Base-by-base conservation (phyloP, 108 stramenopile species). In the Skeletonema marinoi region DNA sequence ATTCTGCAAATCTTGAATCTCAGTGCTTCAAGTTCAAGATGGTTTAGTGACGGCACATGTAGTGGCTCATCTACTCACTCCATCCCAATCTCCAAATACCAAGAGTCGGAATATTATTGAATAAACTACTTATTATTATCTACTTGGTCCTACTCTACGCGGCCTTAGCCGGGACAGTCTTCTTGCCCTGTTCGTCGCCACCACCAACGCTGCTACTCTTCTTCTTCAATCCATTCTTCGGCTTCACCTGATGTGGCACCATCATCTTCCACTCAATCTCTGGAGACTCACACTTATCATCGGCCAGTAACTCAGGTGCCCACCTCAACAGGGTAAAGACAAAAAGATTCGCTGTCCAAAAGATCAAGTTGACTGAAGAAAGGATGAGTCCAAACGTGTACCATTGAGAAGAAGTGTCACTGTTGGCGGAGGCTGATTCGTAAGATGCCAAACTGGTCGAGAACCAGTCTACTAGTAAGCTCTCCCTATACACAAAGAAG, bases 401-500 rank as follows among this genome's bases (percentile, higher is more conserved):
- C 62, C 62, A 63, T n/a, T 17, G n/a, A 4, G 62, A 63, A 31
- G 32, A n/a, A 21, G 38, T 11, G 60, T 25, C 25, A 25, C 31
- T 11, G 11, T 11, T 32, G 38, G 30, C 6, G 32, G 62, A 63
- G 13, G 60, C 60, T 11, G 46, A 4, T n/a, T n/a, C 46, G 7
- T 36, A 7, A n/a, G 32, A 39, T 30, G 29, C 29, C 38, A 63
- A 36, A 16, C 38, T 39, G 29, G 32, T 31, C 19, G 38, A 39
- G 60, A 71, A 71, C 58, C 70, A 71, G 4, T 71, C 70, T 25
- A 32, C 12, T 19, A 61, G 19, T 3, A 71, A 17, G 41, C 56
- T 60, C n/a, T 35, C 19, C 12, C 70, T 39, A 19, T 71, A 71
- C 7, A 71, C 51, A 38, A 29, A 56, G 60, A 71, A 71, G n/a